Conservation (phyloP, 352 stramenopile species). For the Pythium phragmitis region DNA sequence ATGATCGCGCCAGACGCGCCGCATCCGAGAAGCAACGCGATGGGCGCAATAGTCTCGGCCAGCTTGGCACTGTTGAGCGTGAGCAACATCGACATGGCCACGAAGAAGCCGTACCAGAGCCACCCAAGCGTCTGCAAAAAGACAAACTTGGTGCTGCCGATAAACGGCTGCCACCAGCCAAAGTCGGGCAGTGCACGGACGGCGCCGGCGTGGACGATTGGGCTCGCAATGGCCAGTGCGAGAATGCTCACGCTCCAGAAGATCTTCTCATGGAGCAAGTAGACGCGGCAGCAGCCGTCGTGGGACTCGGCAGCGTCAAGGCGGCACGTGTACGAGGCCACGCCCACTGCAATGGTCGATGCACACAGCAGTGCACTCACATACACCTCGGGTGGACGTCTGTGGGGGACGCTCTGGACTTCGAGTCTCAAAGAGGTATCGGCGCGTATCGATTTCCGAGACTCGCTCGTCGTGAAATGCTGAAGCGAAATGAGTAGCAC, state of each 20-base stretch:
- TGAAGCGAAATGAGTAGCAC: constrained; percentile 49
- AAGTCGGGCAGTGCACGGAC: constrained; percentile 33
- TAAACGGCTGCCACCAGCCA: constrained; percentile 52
- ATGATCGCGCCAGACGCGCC: constrained; percentile 31
- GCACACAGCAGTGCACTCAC: constrained; percentile 36
- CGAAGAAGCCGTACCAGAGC: constrained; percentile 56
- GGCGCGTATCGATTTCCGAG: not conserved
- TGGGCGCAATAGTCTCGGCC: constrained; percentile 24
- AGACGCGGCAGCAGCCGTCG: constrained; percentile 7
- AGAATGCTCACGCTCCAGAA: constrained; percentile 39
- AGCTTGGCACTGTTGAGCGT: constrained; percentile 38
- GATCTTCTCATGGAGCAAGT: constrained; percentile 36
- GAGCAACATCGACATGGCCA: constrained; percentile 40
- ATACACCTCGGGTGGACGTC: constrained; percentile 34
- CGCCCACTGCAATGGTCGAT: constrained; percentile 27
- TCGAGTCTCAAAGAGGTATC: not conserved
- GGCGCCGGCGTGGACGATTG: constrained; percentile 41
- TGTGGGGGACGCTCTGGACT: not conserved
- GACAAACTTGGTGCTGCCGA: constrained; percentile 54
- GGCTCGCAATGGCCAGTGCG: constrained; percentile 35
- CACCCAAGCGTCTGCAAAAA: constrained; percentile 60
- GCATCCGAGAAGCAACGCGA: constrained; percentile 39
- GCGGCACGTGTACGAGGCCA: constrained; percentile 27
- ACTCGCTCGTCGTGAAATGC: constrained; percentile 29
- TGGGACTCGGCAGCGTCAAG: not conserved